phyloP scores from a whole-genome alignment of 2,329 filamentous ascomycete species.

The Penicillium sp. region DNA sequence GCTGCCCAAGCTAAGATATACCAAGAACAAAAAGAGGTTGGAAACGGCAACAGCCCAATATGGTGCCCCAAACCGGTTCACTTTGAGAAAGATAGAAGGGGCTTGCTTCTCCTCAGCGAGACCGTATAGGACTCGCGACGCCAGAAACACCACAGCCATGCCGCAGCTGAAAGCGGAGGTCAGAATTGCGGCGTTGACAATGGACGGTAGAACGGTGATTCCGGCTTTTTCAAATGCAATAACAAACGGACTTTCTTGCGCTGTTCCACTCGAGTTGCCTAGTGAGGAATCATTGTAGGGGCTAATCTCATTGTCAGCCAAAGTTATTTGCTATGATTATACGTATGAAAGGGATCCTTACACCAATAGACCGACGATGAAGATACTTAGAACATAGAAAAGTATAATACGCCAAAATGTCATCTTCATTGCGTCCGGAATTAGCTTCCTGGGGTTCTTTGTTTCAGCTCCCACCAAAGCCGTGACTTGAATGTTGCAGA shows the following conservation, averaged over 20 bases:
- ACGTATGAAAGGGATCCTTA: not conserved
- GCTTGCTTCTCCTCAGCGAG: constrained; percentile 51
- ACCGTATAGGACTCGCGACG: constrained; percentile 66
- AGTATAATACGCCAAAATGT: constrained; percentile 11
- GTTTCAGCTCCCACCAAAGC: constrained; percentile 74
- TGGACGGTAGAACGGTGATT: constrained; percentile 34
- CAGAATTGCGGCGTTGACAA: constrained; percentile 40
- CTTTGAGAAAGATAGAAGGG: constrained; percentile 39
- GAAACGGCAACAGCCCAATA: constrained; percentile 43
- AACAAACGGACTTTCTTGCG: constrained; percentile 37
- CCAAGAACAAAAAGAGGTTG: constrained; percentile 56
- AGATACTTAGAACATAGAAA: constrained; percentile 13
- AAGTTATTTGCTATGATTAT: too few species aligned
- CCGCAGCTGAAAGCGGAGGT: constrained; percentile 41
- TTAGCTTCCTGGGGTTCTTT: constrained; percentile 11
- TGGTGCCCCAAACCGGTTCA: constrained; percentile 41
- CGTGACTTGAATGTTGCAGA: constrained; percentile 65
- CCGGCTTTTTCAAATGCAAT: constrained; percentile 37
- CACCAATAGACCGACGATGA: constrained; percentile 9
- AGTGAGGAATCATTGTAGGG: not conserved
- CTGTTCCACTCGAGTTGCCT: constrained; percentile 16
- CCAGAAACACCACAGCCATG: constrained; percentile 39
- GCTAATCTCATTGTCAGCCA: not conserved
- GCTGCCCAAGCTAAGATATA: constrained; percentile 65
- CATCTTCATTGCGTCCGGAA: constrained; percentile 13